Base-by-base conservation (phyloP, 2,329 filamentous ascomycete genomes). In the Sphaerulina vaccinii region DNA sequence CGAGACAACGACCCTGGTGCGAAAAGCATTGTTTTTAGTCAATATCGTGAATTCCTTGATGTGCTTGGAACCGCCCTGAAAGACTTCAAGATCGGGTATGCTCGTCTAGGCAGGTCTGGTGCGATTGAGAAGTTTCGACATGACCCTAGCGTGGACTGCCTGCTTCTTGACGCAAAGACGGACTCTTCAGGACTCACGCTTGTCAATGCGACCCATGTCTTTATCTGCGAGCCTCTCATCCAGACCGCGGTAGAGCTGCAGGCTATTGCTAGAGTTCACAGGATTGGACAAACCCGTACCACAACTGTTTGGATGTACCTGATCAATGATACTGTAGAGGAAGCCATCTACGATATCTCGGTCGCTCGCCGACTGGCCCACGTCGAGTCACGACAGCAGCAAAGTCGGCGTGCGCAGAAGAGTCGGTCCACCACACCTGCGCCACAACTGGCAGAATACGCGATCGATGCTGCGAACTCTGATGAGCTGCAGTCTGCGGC, bases 241-340 rank as follows among this genome's bases (percentile, higher is more conserved):
- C 96, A 97, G 66, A 92, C 92, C 0, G 90, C 91, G 0, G 83
- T 99, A 13, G 93, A 97, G 70, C 78, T 97, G 8, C 93, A 99
- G 70, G 92, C 91, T 11, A 95, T 97, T 64, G 91, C 92, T 1
- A 86, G 93, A 50, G 91, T 99, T 1, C 90, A 99, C 67, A 84
- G 93, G 29, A 99, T 99, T 57, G 93, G 93, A 0, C 93, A 97
- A 70, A 79, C 85, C 57, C 84, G 88, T 45, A 80, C 88, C 59
- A 99, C 93, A 0, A 96, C 89, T 0, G 90, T 97, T 1, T 97
- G 91, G 87, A 86, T 96, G 70, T 97, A 97, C 68, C 79, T 97
- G 2, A 82, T 96, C n/a, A 83, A 86, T 13, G 88, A 87, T 45
- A 95, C 92, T 0, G 89, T 97, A 0, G 93, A 99, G 66, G 87